Evolutionary conservation across 768 basidiomycete species (phyloP).

Genomic region (Mycena sanguinolenta): DNA sequence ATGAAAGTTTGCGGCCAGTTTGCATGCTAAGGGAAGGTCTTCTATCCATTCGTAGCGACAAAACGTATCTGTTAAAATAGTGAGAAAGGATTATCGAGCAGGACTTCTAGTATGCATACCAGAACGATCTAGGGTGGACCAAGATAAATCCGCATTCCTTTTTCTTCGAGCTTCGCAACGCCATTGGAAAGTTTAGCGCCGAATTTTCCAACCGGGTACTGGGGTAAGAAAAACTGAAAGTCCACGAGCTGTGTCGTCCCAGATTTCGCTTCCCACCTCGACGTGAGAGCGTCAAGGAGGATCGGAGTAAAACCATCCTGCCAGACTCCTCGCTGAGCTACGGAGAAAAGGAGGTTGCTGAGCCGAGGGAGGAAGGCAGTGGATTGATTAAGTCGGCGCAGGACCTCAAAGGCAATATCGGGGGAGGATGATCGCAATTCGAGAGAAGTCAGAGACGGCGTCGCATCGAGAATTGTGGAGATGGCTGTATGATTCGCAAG

Average conservation of each 20-base stretch:
- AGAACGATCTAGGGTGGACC: neutral
- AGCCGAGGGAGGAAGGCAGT: neutral
- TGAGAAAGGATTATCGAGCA: too few species aligned
- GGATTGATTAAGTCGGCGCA: neutral
- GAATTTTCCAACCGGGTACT: neutral
- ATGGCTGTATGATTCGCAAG: neutral
- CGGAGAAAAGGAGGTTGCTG: neutral
- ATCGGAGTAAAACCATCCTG: neutral
- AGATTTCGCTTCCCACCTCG: constrained; percentile 2
- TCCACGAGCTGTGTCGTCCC: neutral
- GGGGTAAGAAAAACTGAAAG: neutral
- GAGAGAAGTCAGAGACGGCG: neutral
- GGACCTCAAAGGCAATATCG: neutral
- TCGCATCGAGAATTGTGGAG: neutral
- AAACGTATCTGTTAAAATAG: too few species aligned
- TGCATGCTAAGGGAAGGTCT: too few species aligned
- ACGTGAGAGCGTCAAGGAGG: neutral
- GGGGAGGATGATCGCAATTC: neutral
- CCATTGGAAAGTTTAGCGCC: neutral
- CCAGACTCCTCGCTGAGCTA: neutral
- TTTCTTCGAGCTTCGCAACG: neutral
- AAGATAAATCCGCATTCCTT: neutral
- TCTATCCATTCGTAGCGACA: too few species aligned
- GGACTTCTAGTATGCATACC: neutral
- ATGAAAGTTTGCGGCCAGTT: too few species aligned